Conservation (phyloP, 345 rosid genomes). For the Alliaria petiolata region DNA sequence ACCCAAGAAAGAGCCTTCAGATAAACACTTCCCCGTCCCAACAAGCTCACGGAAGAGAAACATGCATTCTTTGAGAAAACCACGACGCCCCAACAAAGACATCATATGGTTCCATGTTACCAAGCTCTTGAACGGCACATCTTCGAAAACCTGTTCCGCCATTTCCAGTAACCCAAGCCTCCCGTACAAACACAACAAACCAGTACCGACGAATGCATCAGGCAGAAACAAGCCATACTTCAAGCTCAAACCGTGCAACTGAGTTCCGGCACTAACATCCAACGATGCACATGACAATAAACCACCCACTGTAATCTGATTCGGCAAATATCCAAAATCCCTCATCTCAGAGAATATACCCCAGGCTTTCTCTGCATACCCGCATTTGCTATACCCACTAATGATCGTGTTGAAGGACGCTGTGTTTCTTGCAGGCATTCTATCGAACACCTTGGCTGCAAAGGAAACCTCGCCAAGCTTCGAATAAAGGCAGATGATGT, state of each 20-base stretch:
- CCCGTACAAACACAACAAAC: conserved; percentile 66
- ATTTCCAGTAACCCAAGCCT: conserved; percentile 49
- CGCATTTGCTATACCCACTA: conserved; percentile 40
- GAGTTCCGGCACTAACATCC: conserved; percentile 43
- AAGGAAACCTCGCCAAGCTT: conserved; percentile 27
- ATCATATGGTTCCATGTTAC: conserved; percentile 77
- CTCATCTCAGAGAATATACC: conserved; percentile 47
- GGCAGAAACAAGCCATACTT: conserved; percentile 56
- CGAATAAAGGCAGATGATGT: conserved; percentile 40
- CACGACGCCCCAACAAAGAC: conserved; percentile 49
- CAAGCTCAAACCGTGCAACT: conserved; percentile 55
- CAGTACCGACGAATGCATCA: conserved; percentile 70
- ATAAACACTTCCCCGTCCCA: conserved; percentile 33
- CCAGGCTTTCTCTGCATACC: conserved; percentile 42
- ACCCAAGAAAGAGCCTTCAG: conserved; percentile 58
- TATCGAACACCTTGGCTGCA: conserved; percentile 65
- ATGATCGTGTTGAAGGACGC: conserved; percentile 62
- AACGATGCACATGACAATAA: conserved; percentile 51
- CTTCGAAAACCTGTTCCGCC: conserved; percentile 49
- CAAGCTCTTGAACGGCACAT: conserved; percentile 61
- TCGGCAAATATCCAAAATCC: conserved; percentile 42
- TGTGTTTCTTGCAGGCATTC: conserved; percentile 53
- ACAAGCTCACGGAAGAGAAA: conserved; percentile 51
- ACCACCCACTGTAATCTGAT: conserved; percentile 52
- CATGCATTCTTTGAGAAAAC: conserved; percentile 43